These are phyloP conservation scores for Blumeria hordei DNA, from an alignment of 2,329 filamentous ascomycete genomes.

Conservation along the genomic window DNA sequence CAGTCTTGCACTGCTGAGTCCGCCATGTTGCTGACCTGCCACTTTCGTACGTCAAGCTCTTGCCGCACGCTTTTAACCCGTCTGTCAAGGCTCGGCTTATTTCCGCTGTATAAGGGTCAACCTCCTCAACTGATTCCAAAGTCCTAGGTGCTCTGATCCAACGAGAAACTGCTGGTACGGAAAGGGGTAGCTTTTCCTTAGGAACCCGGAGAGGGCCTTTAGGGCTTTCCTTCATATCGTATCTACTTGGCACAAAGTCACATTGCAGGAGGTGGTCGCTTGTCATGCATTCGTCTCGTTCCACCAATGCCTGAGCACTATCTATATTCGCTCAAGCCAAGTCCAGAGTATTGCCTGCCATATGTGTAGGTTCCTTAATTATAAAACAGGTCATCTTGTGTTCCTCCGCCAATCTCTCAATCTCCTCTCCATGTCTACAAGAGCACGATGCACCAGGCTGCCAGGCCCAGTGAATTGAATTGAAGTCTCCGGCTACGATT, in stretches of 20 bases:
- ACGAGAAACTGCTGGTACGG: neutral
- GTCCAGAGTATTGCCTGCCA: neutral
- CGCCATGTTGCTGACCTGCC: no score
- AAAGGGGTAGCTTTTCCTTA: neutral
- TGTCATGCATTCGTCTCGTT: no score
- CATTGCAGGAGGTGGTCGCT: neutral
- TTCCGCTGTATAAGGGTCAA: neutral
- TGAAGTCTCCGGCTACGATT: no score
- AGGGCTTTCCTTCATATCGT: neutral
- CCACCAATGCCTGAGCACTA: no score
- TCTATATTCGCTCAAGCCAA: neutral
- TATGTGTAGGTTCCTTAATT: neutral
- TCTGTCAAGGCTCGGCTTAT: no score
- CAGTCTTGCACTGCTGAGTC: conserved; percentile 1
- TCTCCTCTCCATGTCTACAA: neutral
- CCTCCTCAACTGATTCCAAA: neutral
- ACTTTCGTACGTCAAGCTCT: no score
- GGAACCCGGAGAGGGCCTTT: neutral
- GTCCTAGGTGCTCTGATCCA: neutral
- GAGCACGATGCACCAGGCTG: neutral
- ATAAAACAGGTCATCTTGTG: neutral
- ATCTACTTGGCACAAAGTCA: neutral
- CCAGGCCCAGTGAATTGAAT: no score
- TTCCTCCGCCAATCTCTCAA: neutral
- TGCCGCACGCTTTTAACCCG: no score